These are phyloP conservation scores for Dictyostelium brefeldianum DNA, from an alignment of 78 protist species.

Conservation along the genomic window DNA sequence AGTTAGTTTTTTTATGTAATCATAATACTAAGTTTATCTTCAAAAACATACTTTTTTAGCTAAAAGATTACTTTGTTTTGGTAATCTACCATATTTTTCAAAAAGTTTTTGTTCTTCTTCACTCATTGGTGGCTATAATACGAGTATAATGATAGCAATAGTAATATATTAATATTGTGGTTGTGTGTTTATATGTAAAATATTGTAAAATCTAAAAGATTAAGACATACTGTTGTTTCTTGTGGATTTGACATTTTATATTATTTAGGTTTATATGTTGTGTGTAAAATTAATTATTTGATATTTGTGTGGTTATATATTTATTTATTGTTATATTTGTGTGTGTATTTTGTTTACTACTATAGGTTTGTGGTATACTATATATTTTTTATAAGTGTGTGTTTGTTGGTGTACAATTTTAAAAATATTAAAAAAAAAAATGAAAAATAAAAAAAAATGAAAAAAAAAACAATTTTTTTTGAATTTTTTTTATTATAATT, in stretches of 20 bases:
- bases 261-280: no score
- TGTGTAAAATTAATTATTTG: no score
- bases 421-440: no score
- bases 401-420: neutral
- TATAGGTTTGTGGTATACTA: no score
- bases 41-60: conserved; percentile 34
- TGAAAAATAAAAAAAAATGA: no score
- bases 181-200: conserved; percentile 2
- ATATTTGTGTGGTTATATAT: no score
- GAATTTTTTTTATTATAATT: neutral
- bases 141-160: no score
- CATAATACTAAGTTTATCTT: no score
- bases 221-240: neutral
- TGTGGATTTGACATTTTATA: conserved; percentile 1
- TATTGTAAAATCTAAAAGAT: neutral
- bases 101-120: conserved; percentile 45
- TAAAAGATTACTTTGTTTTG: conserved; percentile 60
- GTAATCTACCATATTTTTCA: conserved; percentile 73
- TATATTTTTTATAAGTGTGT: neutral
- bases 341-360: no score
- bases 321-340: no score
- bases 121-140: conserved; percentile 27
- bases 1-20: no score
- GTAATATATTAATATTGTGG: neutral
- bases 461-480: neutral